Evolutionary conservation across 257 asterid species (phyloP), one percentile per base, ranked within the genome.

Genomic region (Plectranthus barbatus): DNA sequence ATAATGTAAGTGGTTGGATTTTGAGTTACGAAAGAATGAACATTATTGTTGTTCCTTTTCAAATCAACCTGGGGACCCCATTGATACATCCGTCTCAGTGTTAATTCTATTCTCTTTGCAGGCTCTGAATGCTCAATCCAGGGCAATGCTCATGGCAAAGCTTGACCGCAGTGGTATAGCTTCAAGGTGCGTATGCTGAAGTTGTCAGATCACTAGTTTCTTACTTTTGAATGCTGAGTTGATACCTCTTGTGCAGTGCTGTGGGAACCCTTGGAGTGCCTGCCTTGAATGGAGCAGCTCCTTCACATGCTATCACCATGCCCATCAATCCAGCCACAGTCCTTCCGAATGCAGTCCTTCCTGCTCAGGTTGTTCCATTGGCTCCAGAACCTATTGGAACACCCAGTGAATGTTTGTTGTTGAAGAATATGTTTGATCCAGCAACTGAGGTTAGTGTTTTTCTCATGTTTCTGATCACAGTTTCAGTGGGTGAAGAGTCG

Each of bases 381-480:
- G 82, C 71, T 62, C 83, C 90, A 8, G 99, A 93, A 77, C 97
- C 97, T 36, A 74, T 93, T 73, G 99, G 99, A 62, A 85, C 72
- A 20, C 97, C 97, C 65, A 93, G 97, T 62, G 99, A 93, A 77
- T 89, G 99, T 66, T 76, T 93, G 64, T 78, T 93, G 60, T 80
- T 93, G 77, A 93, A 93, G 84, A 93, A 93, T 75, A 93, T 93
- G 99, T 93, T 89, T 52, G 99, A 93, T 76, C 99, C 99, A 42
- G 80, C 86, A 46, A 41, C 84, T 41, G 99, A 93, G 99, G 99
- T 93, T 59, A 10, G 83, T 78, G 34, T 21, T 36, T 23, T 49
- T 52, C 20, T 50, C 50, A 4, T 31, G 9, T 37, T 56, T 49
- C 54, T 62, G 41, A 9, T 52, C 10, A 12, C 24, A 33, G n/a